phyloP scores from a whole-genome alignment of 352 stramenopile species.

The Globisporangium mamillatum region DNA sequence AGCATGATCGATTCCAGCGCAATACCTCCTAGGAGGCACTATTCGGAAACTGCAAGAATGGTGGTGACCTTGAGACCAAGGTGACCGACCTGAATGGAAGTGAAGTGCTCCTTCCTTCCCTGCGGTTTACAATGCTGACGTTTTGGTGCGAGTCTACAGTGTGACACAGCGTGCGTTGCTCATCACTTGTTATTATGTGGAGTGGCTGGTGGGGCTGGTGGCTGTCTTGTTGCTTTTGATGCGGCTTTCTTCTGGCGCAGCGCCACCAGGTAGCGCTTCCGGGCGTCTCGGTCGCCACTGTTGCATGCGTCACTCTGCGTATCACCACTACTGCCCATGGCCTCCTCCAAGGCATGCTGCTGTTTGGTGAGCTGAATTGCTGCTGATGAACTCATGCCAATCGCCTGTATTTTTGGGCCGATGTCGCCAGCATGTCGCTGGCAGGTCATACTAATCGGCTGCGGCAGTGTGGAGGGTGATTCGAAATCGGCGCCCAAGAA shows the following conservation, averaged over 20 bases:
- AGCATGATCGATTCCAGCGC: neutral
- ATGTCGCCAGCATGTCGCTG: too few species aligned
- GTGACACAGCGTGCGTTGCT: neutral
- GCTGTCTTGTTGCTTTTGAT: neutral
- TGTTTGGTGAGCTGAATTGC: conserved; percentile 2
- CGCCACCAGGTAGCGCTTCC: neutral
- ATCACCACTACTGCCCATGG: neutral
- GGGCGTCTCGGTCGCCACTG: neutral
- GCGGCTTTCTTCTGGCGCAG: conserved; percentile 2
- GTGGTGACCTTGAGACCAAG: too few species aligned
- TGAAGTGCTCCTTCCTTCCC: too few species aligned
- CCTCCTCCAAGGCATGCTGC: neutral
- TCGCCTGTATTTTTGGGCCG: too few species aligned
- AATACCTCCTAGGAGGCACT: neutral
- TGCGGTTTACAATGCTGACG: too few species aligned
- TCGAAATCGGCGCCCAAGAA: neutral
- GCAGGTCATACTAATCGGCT: neutral
- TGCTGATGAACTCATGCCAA: neutral
- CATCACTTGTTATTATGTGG: neutral
- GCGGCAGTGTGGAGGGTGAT: neutral
- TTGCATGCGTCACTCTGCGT: neutral
- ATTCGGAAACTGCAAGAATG: too few species aligned
- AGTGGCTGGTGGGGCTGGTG: neutral
- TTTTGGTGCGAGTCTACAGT: neutral
- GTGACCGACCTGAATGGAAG: too few species aligned